phyloP scores from a whole-genome alignment of 148 eudicot species.

The Dysphania ambrosioides region DNA sequence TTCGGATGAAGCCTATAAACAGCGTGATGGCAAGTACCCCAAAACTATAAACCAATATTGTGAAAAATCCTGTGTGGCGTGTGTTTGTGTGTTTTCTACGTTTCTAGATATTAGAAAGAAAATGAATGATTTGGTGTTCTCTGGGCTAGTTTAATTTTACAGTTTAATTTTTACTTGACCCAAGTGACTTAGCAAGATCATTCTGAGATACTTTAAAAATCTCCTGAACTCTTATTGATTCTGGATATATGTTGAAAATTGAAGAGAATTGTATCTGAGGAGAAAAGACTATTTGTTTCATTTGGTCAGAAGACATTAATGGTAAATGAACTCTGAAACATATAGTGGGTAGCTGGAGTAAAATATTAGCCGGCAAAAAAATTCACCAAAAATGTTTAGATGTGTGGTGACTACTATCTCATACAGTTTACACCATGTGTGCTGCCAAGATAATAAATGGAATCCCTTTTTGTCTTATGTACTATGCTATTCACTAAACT shows the following conservation, averaged over 20 bases:
- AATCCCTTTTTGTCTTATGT: background rate
- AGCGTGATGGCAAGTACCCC: slow-evolving; percentile 55
- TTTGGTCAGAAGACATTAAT: background rate
- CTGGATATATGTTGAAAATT: too few relatives aligned
- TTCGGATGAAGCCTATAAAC: slow-evolving; percentile 79
- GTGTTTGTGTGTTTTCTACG: background rate
- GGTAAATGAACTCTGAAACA: background rate
- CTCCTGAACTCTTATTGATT: too few relatives aligned
- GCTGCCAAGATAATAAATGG: background rate
- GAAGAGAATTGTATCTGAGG: too few relatives aligned
- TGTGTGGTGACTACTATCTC: background rate
- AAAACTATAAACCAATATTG: background rate
- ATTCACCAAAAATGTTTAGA: background rate
- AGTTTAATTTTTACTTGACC: too few relatives aligned
- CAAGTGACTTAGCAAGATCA: too few relatives aligned
- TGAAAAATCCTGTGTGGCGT: slow-evolving; percentile 9
- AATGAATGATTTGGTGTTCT: too few relatives aligned
- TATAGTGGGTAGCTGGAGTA: background rate
- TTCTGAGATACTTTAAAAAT: too few relatives aligned
- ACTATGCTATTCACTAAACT: too few relatives aligned
- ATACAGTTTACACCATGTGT: too few relatives aligned
- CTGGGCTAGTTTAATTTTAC: too few relatives aligned
- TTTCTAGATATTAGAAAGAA: too few relatives aligned
- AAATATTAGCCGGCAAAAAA: background rate
- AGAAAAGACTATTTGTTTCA: background rate